Conservation (phyloP, 164 flowering plant species). For the Nymphaea colorata region DNA sequence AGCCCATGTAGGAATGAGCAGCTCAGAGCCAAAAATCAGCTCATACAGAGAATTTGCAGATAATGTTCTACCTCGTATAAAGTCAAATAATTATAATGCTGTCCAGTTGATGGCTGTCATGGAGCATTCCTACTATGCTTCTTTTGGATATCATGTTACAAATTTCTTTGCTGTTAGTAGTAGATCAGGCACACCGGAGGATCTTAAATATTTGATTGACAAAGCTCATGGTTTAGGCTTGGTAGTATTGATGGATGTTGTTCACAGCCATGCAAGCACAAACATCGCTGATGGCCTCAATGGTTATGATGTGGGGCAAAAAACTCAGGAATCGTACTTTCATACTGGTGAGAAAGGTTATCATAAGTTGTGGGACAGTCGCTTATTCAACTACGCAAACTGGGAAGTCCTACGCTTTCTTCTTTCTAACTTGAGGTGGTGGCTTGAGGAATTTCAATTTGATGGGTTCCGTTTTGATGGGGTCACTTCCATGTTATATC, state of each 20-base stretch:
- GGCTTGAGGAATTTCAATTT: conserved; percentile 86
- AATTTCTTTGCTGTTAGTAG: conserved; percentile 98
- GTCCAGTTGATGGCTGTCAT: conserved; percentile 95
- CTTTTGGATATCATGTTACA: conserved; percentile 94
- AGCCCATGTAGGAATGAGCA: conserved; percentile 98
- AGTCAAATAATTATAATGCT: conserved; percentile 73
- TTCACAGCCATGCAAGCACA: conserved; percentile 93
- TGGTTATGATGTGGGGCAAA: conserved; percentile 94
- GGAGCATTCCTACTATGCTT: conserved; percentile 98
- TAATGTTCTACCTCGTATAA: conserved; percentile 73
- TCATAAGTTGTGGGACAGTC: conserved; percentile 91
- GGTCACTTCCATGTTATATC: conserved; percentile 93
- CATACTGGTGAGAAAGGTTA: conserved; percentile 86
- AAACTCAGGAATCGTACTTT: conserved; percentile 80
- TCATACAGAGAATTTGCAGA: conserved; percentile 94
- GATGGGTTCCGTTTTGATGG: conserved; percentile 99
- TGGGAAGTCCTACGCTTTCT: conserved; percentile 99
- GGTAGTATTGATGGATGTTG: conserved; percentile 82
- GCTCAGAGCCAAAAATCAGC: conserved; percentile 67
- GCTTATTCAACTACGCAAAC: conserved; percentile 82
- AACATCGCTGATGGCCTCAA: conserved; percentile 92
- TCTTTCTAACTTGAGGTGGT: conserved; percentile 90
- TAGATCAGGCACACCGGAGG: conserved; percentile 95
- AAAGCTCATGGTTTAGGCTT: conserved; percentile 92
- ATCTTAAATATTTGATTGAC: conserved; percentile 88